Conservation (phyloP, 495 filamentous ascomycete species). For the Penicillium cinerascens region DNA sequence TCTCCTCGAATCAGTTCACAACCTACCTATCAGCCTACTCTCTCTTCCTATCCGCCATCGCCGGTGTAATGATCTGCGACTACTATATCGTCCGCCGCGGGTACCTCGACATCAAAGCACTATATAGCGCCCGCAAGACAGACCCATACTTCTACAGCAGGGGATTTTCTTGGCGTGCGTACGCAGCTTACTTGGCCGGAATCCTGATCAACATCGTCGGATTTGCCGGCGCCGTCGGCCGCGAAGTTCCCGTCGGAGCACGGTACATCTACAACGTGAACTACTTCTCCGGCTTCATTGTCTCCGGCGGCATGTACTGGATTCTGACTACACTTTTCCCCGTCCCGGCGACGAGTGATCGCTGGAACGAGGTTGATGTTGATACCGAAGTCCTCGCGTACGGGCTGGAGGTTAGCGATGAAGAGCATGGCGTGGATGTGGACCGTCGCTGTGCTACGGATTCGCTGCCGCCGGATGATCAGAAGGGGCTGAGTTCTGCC, state of each 20-base stretch:
- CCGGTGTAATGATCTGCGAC: conserved; percentile 83
- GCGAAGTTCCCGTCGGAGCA: conserved; percentile 69
- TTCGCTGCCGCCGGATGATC: conserved; percentile 14
- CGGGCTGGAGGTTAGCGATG: conserved; percentile 33
- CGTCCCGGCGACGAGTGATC: conserved; percentile 66
- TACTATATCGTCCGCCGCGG: conserved; percentile 87
- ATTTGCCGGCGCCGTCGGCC: conserved; percentile 78
- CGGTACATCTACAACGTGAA: conserved; percentile 87
- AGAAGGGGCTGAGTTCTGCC: conserved; percentile 14
- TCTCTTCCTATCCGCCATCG: conserved; percentile 92
- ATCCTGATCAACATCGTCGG: conserved; percentile 93
- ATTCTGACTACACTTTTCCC: conserved; percentile 64
- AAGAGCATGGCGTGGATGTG: conserved; percentile 15
- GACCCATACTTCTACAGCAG: conserved; percentile 70
- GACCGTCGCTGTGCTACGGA: conserved; percentile 10
- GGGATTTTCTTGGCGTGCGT: conserved; percentile 81
- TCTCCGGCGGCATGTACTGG: conserved; percentile 67
- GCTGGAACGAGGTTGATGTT: conserved; percentile 79
- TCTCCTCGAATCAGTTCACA: conserved; percentile 81
- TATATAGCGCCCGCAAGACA: conserved; percentile 67
- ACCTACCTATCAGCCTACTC: conserved; percentile 92
- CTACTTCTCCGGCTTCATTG: conserved; percentile 80
- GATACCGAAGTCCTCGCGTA: conserved; percentile 46
- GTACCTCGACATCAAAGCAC: conserved; percentile 72
- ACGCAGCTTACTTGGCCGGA: conserved; percentile 77